Conservation (phyloP, 768 basidiomycete genomes). For the Pulveroboletus sp. region DNA sequence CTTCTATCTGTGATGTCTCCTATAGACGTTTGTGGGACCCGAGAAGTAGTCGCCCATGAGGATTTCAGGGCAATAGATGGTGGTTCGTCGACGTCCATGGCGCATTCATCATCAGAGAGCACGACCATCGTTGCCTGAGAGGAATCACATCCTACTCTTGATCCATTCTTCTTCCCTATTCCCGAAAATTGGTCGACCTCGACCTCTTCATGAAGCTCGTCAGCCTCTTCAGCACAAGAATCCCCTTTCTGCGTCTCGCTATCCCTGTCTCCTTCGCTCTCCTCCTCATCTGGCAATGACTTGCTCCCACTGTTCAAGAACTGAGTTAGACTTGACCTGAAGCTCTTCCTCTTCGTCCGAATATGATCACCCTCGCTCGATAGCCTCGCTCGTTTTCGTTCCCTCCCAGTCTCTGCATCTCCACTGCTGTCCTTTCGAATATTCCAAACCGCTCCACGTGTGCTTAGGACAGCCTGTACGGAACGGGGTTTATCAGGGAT, state of each 20-base stretch:
- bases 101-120: constrained; percentile 21
- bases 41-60: not conserved
- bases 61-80: constrained; percentile 20
- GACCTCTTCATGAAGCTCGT: constrained; percentile 10
- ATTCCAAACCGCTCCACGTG: constrained; percentile 49
- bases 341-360: constrained; percentile 24
- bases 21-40: not conserved
- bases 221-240: constrained; percentile 8
- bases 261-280: constrained; percentile 6
- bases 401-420: constrained; percentile 19
- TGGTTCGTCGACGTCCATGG: constrained; percentile 24
- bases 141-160: constrained; percentile 9
- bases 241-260: not conserved
- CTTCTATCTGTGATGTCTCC: not conserved
- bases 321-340: constrained; percentile 45
- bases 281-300: constrained; percentile 15
- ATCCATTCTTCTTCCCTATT: constrained; percentile 6
- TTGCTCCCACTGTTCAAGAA: constrained; percentile 50
- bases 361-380: constrained; percentile 6
- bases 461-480: constrained; percentile 45
- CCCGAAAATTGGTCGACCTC: not conserved
- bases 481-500: constrained; percentile 18
- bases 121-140: constrained; percentile 20
- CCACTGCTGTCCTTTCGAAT: constrained; percentile 19
- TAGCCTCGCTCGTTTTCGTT: constrained; percentile 36